Evolutionary conservation across 2,329 filamentous ascomycete genomes (phyloP), one percentile per base, ranked within the genome.

Genomic region (Hypoxylon sp.): DNA sequence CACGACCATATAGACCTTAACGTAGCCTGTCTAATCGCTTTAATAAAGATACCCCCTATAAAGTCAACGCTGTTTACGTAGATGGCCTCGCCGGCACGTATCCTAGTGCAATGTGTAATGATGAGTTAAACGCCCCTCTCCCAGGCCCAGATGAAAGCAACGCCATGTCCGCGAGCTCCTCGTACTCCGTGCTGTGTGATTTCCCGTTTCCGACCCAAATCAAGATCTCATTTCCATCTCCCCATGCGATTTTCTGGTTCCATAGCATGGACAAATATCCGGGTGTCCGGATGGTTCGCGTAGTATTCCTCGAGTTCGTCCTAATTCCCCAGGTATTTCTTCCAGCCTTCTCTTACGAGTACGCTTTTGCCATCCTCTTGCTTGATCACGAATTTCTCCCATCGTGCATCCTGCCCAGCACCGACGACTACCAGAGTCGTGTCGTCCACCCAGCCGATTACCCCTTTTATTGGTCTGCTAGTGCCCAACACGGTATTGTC

Each of bases 301-400:
- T 47, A 46, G 40, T 44, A 36, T 21, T 27, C 41, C 41, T 40
- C 41, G 8, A 40, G 35, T 12, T 34, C 12, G 27, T 19, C 31
- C 62, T 51, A 68, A 52, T 63, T 63, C 35, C 64, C 62, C 42
- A 92, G 73, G 73, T 92, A 94, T 63, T 85, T 80, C 71, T 90
- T 93, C 91, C 91, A 95, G 2, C 89, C 90, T 64, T 92, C 87
- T 57, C 89, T 79, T 20, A 84, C 73, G 56, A 89, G 83, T 41
- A 82, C 76, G 32, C 85, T 79, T 59, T 82, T 84, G 7, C 89
- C 89, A 55, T 89, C 84, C 15, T 86, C 81, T 46, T 87, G 80
- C n/a, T 79, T 79, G 41, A 95, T 75, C 13, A 86, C 76, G 63
- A 96, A 96, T 55, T 88, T 91, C 74, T 97, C 91, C 91, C 92